phyloP scores from a whole-genome alignment of 23 red algal genomes.

The Gracilariopsis chorda region DNA sequence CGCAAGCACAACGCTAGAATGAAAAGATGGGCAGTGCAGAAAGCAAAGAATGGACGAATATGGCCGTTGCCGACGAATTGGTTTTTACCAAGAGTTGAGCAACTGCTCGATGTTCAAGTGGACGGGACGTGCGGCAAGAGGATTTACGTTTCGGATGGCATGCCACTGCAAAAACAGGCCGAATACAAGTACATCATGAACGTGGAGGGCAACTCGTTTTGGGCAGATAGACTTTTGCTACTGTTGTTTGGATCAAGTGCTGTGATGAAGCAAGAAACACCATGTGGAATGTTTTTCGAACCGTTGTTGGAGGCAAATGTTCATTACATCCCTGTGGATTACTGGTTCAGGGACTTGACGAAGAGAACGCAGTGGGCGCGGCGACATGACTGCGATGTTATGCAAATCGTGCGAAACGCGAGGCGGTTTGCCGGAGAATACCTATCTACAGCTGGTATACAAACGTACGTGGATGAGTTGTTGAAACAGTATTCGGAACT shows the following conservation, averaged over 20 bases:
- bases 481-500: conserved; percentile 21
- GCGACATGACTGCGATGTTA: conserved; percentile 19
- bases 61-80: conserved; percentile 5
- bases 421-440: conserved; percentile 43
- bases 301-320: conserved; percentile 31
- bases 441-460: conserved; percentile 17
- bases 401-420: conserved; percentile 27
- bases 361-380: conserved; percentile 21
- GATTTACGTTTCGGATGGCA: conserved; percentile 26
- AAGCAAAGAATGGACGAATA: not conserved
- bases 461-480: conserved; percentile 55
- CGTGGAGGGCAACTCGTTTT: conserved; percentile 61
- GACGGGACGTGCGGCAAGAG: conserved; percentile 48
- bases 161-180: conserved; percentile 19
- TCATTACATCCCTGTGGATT: conserved; percentile 55
- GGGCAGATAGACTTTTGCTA: conserved; percentile 62
- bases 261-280: conserved; percentile 52
- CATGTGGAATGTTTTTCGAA: conserved; percentile 73
- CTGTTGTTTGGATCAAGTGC: conserved; percentile 46
- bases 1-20: not conserved
- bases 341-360: conserved; percentile 27
- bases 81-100: conserved; percentile 8
- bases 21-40: not conserved
- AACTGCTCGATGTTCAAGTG: conserved; percentile 50
- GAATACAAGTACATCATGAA: conserved; percentile 47